These are phyloP conservation scores for Rhamnella rubrinervis DNA, from an alignment of 331 rosid genomes.

Conservation along the genomic window DNA sequence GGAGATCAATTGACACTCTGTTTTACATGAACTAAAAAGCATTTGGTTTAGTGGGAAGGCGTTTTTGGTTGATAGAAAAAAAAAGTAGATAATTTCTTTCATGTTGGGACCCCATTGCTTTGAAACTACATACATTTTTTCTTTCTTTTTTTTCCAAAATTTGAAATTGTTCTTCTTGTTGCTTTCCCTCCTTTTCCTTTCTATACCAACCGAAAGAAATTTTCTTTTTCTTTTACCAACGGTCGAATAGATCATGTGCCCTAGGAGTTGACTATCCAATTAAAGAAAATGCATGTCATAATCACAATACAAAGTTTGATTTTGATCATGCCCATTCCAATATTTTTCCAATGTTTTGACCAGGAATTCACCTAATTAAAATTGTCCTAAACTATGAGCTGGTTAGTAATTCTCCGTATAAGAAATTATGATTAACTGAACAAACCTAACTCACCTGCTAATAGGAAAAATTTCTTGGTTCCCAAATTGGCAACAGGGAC, in stretches of 20 bases:
- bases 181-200: constrained; percentile 26
- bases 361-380: constrained; percentile 16
- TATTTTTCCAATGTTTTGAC: constrained; percentile 14
- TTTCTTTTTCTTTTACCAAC: constrained; percentile 25
- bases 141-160: constrained; percentile 11
- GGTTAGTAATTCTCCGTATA: constrained; percentile 5
- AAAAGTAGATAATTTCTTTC: constrained; percentile 19
- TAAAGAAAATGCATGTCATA: too few species aligned
- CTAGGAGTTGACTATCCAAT: constrained; percentile 32
- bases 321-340: not conserved
- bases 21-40: constrained; percentile 13
- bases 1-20: constrained; percentile 11
- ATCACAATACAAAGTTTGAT: not conserved
- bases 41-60: constrained; percentile 24
- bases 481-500: not conserved
- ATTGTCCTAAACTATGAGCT: constrained; percentile 18
- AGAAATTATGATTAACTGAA: constrained; percentile 25
- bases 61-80: constrained; percentile 24
- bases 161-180: constrained; percentile 31
- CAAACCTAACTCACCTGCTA: constrained; percentile 40
- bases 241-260: constrained; percentile 27
- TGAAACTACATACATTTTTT: constrained; percentile 16
- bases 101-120: constrained; percentile 36
- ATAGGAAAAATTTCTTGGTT: constrained; percentile 16
- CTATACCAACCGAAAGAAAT: constrained; percentile 36